Base-by-base conservation (phyloP, 257 asterid genomes). In the Sherardia arvensis region DNA sequence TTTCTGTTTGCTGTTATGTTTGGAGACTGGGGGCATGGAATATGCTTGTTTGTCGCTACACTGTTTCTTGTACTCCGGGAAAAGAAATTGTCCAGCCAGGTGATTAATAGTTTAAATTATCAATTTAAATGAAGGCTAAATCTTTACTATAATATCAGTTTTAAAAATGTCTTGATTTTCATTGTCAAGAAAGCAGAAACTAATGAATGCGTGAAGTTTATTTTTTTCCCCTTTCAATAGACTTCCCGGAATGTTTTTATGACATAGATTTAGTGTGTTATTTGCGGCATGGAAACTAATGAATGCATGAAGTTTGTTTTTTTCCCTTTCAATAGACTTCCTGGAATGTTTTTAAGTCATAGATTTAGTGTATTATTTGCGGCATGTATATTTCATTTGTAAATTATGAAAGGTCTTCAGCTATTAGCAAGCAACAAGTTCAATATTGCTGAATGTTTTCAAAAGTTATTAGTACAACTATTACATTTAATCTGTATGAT, bases 11-110 rank as follows among this genome's bases (percentile, higher is more conserved):
- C 90, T 10, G 87, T 83, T 63, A 83, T 83, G 90, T 83, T 83
- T 64, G 90, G 87, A 72, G 90, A 83, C 66, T 83, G 90, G 90
- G 90, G 90, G 51, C 90, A 84, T 66, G 86, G 90, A n/a, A 78
- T 84, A 68, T 81, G 87, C 73, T 73, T 84, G 79, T 71, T 84
- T 59, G 72, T 84, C 56, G 83, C 81, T 23, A 73, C 90, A 53
- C 30, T 81, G 63, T 84, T 74, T 68, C 78, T 84, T 64, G 66
- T 84, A 33, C 38, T 84, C 26, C 55, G 68, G 66, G 90, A 84
- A 78, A 84, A 73, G 81, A 79, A 81, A 75, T 80, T 84, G 4
- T 77, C 80, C 53, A 70, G 70, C 54, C 87, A 84, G 90, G 90
- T 84, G 68, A 58, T 36, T 12, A 8, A 27, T 25, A 15, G 2